phyloP scores from a whole-genome alignment of 495 filamentous ascomycete genomes.

The Bryoglossum gracile region DNA sequence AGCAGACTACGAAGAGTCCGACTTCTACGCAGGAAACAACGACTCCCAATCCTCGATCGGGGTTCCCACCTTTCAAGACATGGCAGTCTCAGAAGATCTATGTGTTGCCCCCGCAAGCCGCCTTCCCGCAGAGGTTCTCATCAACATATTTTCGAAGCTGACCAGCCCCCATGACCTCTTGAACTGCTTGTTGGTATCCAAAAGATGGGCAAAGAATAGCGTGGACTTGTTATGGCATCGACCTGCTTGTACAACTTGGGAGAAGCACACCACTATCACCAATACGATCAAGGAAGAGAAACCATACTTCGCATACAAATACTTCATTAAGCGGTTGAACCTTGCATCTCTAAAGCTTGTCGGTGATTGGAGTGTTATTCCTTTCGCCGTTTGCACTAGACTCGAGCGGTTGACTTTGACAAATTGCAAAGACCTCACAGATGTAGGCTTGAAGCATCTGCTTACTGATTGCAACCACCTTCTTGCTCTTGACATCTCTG shows the following conservation, averaged over 20 bases:
- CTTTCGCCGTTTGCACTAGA: conserved; percentile 77
- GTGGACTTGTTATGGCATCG: conserved; percentile 95
- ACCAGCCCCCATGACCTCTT: conserved; percentile 64
- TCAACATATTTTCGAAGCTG: conserved; percentile 84
- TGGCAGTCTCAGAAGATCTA: conserved; percentile 48
- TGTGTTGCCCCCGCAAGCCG: conserved; percentile 67
- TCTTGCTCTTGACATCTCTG: conserved; percentile 86
- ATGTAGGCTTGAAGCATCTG: conserved; percentile 71
- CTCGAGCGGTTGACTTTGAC: conserved; percentile 93
- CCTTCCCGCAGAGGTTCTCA: conserved; percentile 89
- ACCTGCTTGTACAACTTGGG: conserved; percentile 81
- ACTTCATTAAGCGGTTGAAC: conserved; percentile 86
- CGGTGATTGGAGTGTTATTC: conserved; percentile 82
- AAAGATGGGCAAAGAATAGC: conserved; percentile 84
- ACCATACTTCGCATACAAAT: conserved; percentile 76
- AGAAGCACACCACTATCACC: conserved; percentile 69
- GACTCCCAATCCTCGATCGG: conserved; percentile 88
- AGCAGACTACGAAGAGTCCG: conserved; percentile 74
- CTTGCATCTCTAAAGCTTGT: conserved; percentile 69
- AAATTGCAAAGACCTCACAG: conserved; percentile 78
- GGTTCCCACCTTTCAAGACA: conserved; percentile 66
- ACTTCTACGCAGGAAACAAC: conserved; percentile 80
- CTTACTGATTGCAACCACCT: conserved; percentile 73
- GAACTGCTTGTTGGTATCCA: conserved; percentile 86
- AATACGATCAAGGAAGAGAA: conserved; percentile 58